Base-by-base conservation (phyloP, 2,329 filamentous ascomycete genomes). In the Coleophoma eucalyptorum region DNA sequence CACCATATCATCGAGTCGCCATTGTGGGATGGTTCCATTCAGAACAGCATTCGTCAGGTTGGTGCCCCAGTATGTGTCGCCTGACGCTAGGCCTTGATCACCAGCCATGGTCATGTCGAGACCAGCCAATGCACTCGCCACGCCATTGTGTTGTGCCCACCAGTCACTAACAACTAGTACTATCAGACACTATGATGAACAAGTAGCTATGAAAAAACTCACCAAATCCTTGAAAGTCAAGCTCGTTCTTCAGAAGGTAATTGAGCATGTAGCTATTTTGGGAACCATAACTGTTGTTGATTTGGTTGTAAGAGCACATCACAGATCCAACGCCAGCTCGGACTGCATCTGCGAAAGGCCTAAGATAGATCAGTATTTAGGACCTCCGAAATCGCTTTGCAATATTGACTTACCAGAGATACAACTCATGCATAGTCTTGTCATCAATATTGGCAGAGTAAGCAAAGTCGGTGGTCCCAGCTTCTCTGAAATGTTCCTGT, bases 1-100 rank as follows among this genome's bases (percentile, higher is more conserved):
- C 3, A 82, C 89, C 86, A 96, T 96, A 64, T 97, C 94, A 62
- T 97, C 92, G 12, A 97, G 68, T 50, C 93, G 83, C 80, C 89
- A 96, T 59, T 89, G 83, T 1, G 93, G 90, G 19, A 97, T 73
- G 0, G 91, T 96, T 31, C 92, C 92, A 65, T 97, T 97, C 57
- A 96, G 71, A 5, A 97, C 84, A 1, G 89, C 89, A 40, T 94
- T 74, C 1, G 93, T 97, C 57, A 97, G 69, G 69, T 97, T 97
- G 16, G 83, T 73, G 5, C 93, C 93, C 87, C 89, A 96, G 73
- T 49, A 66, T 11, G 60, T 60, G 15, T 62, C 52, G 4, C 87
- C 87, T 5, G 80, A 83, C 67, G 87, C 82, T 70, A 96, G 94
- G 20, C 70, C 60, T 5, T 87, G 86, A 65, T 97, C 93, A 49